phyloP scores from a whole-genome alignment of 371 early-diverging fungal genomes.

The Lichtheimia ornata region DNA sequence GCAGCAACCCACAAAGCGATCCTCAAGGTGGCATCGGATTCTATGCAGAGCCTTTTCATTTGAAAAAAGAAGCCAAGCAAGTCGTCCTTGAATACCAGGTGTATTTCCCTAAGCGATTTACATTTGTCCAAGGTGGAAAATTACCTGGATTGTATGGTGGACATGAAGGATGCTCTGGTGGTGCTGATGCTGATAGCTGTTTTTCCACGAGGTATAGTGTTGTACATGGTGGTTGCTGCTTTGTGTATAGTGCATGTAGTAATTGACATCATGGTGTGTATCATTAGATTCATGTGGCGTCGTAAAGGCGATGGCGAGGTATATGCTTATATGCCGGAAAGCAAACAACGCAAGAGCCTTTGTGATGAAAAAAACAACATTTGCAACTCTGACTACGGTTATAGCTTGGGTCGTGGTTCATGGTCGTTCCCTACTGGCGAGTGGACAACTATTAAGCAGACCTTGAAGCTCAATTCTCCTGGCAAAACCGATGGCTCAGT shows the following conservation, averaged over 20 bases:
- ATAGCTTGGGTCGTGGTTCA: slow-evolving; percentile 62
- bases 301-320: slow-evolving; percentile 59
- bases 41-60: slow-evolving; percentile 43
- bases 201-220: slow-evolving; percentile 52
- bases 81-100: slow-evolving; percentile 50
- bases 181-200: slow-evolving; percentile 54
- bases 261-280: neutral
- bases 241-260: neutral
- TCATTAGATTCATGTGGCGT: slow-evolving; percentile 64
- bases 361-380: slow-evolving; percentile 47
- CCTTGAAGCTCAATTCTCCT: slow-evolving; percentile 56
- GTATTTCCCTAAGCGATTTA: slow-evolving; percentile 49
- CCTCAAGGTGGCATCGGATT: slow-evolving; percentile 55
- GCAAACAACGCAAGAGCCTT: slow-evolving; percentile 41
- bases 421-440: slow-evolving; percentile 54
- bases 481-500: slow-evolving; percentile 51
- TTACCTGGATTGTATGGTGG: slow-evolving; percentile 62
- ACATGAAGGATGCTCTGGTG: slow-evolving; percentile 60
- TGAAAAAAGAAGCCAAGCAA: slow-evolving; percentile 22
- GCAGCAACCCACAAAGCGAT: slow-evolving; percentile 38
- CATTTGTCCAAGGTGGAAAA: slow-evolving; percentile 59
- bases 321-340: slow-evolving; percentile 62
- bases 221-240: neutral
- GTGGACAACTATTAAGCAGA: slow-evolving; percentile 63
- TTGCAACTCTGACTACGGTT: slow-evolving; percentile 64